Evolutionary conservation across 1,284 basidiomycete species (phyloP), one percentile per base, ranked within the genome.

Genomic region (Cutaneotrichosporon sp.): DNA sequence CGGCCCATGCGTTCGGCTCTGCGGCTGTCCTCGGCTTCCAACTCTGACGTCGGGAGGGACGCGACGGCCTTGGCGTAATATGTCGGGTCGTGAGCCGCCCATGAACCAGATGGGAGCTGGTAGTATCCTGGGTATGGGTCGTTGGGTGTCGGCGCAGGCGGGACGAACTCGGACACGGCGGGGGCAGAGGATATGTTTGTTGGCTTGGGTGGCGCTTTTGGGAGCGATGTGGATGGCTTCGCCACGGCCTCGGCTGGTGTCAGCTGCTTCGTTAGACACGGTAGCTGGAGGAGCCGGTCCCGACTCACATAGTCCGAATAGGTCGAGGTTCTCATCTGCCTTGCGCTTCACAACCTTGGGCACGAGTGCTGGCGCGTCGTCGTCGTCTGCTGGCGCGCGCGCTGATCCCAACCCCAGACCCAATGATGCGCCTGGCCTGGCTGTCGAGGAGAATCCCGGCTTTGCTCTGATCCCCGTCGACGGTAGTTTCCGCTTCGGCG

Each of bases 51-150:
- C 38, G 34, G 26, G 53, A 50, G 21, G 57, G 60, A 26, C 7
- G 58, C 49, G 66, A 79, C 85, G 80, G 90, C 90, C 36, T 83
- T 85, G 36, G 84, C 83, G 75, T 91, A 94, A 77, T 90, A 92
- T n/a, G 73, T 84, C 0, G 86, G 79, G 62, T 94, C 90, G 76
- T 94, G 85, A 0, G 88, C 87, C 30, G 86, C 88, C 88, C 91
- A 94, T 57, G 83, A 75, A 11, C 91, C 91, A 1, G 89, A 88
- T 0, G 91, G 90, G 31, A 90, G 84, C 67, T 89, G 87, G 77
- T 95, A 94, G 81, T 93, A 95, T 2, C 92, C 92, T 2, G 92
- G 92, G 77, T 93, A 92, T 21, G 86, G 86, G 74, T 94, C 92
- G 22, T 83, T 81, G 0, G 86, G 83, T 5, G 87, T 89, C 0